Evolutionary conservation across 305 asterid genomes (phyloP), one percentile per base, ranked within the genome.

Genomic region (Fraxinus sp.): DNA sequence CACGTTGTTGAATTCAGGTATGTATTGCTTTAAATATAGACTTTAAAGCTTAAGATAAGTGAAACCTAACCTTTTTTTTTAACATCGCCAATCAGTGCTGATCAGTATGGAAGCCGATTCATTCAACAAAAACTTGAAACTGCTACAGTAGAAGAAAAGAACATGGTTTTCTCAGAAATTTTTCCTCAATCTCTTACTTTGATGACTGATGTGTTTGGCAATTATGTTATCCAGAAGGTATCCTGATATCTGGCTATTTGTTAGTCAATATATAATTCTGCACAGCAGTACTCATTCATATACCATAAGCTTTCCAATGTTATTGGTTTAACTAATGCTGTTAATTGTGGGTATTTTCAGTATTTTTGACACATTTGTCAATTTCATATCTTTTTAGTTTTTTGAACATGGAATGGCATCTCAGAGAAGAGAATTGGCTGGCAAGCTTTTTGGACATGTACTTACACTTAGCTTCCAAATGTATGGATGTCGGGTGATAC

Each of bases 1-100:
- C 99, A 97, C 78, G 98, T 97, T 71, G 98, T 97, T 80, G 99
- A 97, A 86, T 97, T 97, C 83, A 97, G 99, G 99, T 94, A 88
- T 59, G 84, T 70, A 13, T 77, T 33, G 10, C n/a, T 35, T 36
- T 18, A 81, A 71, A 55, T 55, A 14, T n/a, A 24, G 37, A 35
- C 68, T 3, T 26, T 68, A 8, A 16, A 3, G 49, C 78, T 79
- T 78, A 36, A 37, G 44, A 39, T 64, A 71, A 44, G 62, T 85
- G 52, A 79, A 49, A 20, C 62, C 74, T 84, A 82, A 78, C 49
- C 74, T 80, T 72, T 46, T 32, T 78, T 81, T 64, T 72, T 59
- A 7, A 79, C 52, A 52, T 82, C 68, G 83, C 41, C 82, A 59
- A 55, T 41, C 87, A 97, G 99, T 83, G 93, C 98, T 55, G 99